These are phyloP conservation scores for Yarrowia porcina DNA, from an alignment of 805 yeast genomes.

Conservation along the genomic window DNA sequence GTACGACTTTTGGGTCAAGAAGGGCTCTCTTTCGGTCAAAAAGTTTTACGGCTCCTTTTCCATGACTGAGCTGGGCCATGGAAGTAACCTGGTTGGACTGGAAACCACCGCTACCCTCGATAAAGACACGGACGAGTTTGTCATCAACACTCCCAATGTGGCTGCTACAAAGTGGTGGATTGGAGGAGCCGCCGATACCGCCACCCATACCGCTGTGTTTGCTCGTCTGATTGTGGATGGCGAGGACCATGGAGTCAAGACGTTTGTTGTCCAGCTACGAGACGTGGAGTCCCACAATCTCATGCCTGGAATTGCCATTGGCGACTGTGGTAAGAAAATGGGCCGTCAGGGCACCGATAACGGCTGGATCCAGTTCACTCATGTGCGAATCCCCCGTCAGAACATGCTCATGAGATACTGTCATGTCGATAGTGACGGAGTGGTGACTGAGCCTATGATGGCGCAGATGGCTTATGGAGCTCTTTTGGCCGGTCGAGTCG, in stretches of 20 bases:
- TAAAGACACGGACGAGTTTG: constrained; percentile 59
- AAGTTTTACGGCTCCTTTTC: constrained; percentile 75
- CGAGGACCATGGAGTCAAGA: constrained; percentile 86
- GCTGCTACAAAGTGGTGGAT: constrained; percentile 99
- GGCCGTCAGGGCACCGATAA: constrained; percentile 94
- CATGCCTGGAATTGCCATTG: constrained; percentile 74
- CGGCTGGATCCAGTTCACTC: constrained; percentile 90
- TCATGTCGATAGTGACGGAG: constrained; percentile 61
- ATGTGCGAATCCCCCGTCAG: constrained; percentile 77
- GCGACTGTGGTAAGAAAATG: constrained; percentile 93
- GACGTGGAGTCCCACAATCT: constrained; percentile 62
- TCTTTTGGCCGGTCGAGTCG: constrained; percentile 79
- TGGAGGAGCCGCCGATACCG: constrained; percentile 95
- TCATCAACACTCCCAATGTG: constrained; percentile 78
- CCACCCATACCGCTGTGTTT: constrained; percentile 77
- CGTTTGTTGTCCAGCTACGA: constrained; percentile 85
- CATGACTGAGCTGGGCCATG: constrained; percentile 91
- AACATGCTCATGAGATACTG: constrained; percentile 79
- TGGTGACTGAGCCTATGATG: constrained; percentile 71
- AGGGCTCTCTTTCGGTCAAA: constrained; percentile 42
- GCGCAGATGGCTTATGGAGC: constrained; percentile 89
- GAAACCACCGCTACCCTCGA: constrained; percentile 89
- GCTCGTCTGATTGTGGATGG: constrained; percentile 79
- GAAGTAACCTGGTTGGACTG: constrained; percentile 86
- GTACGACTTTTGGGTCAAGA: constrained; percentile 72